A percentile compares a stretch with the other conserved stretches of the same genome.
Conservation (phyloP, 2,329 filamentous ascomycete genomes). For the Clarireedia paspali region DNA sequence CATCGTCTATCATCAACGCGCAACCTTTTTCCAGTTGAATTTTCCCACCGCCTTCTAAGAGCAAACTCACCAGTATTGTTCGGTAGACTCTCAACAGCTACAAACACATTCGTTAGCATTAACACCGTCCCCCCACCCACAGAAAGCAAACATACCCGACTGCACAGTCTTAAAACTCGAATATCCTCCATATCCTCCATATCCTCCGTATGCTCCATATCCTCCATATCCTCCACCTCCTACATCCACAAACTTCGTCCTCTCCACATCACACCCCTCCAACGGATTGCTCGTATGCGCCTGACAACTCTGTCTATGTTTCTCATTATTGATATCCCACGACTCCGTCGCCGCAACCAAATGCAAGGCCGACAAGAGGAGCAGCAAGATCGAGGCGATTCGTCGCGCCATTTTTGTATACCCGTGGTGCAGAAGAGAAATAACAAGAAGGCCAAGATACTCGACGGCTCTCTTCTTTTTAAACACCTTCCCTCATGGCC, state of each 20-base stretch:
- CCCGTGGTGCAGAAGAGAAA: background rate
- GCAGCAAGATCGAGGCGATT: background rate
- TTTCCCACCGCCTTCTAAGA: background rate
- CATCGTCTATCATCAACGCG: background rate
- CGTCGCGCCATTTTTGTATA: background rate
- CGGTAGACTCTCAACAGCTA: slow-evolving; percentile 22
- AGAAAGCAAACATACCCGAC: slow-evolving; percentile 15
- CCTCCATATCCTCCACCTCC: slow-evolving; percentile 1
- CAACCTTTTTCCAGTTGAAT: too few relatives aligned
- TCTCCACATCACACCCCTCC: slow-evolving; percentile 19
- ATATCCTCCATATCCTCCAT: background rate
- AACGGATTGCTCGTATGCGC: slow-evolving; percentile 16
- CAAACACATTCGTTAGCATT: slow-evolving; percentile 4
- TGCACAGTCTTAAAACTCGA: slow-evolving; percentile 22
- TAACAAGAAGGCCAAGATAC: too few relatives aligned
- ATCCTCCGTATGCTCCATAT: too few relatives aligned
- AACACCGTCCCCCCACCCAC: background rate
- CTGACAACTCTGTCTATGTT: slow-evolving; percentile 20
- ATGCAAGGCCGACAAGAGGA: slow-evolving; percentile 2
- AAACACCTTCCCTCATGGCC: background rate
- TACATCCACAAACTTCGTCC: slow-evolving; percentile 19
- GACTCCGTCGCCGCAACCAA: slow-evolving; percentile 1
- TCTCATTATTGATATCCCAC: slow-evolving; percentile 21
- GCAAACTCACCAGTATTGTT: slow-evolving; percentile 22
- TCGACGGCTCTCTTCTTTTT: too few relatives aligned